Percentiles rank a stretch among this genome's conserved stretches.
Evolutionary conservation across 768 basidiomycete species (phyloP).

Genomic region (Rhizopogon vesiculosus): DNA sequence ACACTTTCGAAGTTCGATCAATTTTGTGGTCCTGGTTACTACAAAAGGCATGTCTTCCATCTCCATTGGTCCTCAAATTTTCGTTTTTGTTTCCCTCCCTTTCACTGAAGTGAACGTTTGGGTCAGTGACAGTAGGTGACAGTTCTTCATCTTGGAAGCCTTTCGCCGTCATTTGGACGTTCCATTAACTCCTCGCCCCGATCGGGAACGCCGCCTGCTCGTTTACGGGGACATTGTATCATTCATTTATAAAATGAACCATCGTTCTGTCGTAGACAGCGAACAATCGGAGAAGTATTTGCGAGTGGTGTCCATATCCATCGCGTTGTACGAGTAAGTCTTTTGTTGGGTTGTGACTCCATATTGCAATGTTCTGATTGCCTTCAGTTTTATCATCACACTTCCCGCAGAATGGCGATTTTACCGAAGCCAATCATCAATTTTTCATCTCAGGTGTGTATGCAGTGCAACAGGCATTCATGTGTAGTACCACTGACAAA

Average conservation of each 20-base stretch:
- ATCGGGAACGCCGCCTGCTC: too few species aligned
- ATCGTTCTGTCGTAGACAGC: neutral
- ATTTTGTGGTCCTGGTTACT: too few species aligned
- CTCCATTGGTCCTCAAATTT: too few species aligned
- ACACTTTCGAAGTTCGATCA: too few species aligned
- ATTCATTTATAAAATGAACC: neutral
- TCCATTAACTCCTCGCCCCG: too few species aligned
- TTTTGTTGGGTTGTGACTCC: neutral
- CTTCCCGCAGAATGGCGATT: slow-evolving; percentile 29
- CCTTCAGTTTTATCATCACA: slow-evolving; percentile 26
- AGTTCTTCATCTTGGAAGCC: too few species aligned
- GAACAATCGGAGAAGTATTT: slow-evolving; percentile 24
- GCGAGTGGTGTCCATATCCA: slow-evolving; percentile 30
- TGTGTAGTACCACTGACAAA: neutral
- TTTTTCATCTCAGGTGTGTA: slow-evolving; percentile 24
- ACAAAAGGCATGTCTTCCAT: too few species aligned
- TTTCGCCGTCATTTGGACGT: too few species aligned
- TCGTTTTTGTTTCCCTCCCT: too few species aligned
- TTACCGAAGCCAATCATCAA: slow-evolving; percentile 23
- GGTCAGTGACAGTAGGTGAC: too few species aligned
- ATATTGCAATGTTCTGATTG: neutral
- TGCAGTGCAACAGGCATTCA: neutral
- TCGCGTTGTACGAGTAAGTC: slow-evolving; percentile 38
- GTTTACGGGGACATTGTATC: too few species aligned
- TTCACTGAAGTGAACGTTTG: too few species aligned